Evolutionary conservation across 352 stramenopile genomes (phyloP).

Genomic region (Labyrinthula sp.): DNA sequence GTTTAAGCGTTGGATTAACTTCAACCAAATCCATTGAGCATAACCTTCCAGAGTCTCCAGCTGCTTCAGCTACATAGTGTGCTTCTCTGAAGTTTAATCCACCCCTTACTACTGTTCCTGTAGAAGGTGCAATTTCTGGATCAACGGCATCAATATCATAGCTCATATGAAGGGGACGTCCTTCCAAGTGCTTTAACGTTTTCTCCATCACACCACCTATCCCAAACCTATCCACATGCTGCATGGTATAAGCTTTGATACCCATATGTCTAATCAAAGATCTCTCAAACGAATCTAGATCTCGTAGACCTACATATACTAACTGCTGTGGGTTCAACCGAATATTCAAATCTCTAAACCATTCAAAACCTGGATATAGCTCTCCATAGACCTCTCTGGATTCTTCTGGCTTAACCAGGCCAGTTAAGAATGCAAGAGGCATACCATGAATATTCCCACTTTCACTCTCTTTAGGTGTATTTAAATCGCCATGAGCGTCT

Average conservation of each 20-base stretch:
- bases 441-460: slow-evolving; percentile 93
- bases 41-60: slow-evolving; percentile 52
- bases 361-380: slow-evolving; percentile 74
- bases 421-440: slow-evolving; percentile 78
- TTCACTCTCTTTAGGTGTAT: slow-evolving; percentile 64
- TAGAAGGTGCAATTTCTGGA: slow-evolving; percentile 72
- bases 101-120: slow-evolving; percentile 73
- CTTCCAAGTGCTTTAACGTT: slow-evolving; percentile 68
- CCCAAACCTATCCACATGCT: slow-evolving; percentile 79
- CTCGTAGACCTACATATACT: slow-evolving; percentile 79
- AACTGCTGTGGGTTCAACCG: slow-evolving; percentile 49
- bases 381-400: too few relatives aligned
- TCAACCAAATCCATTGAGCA: slow-evolving; percentile 70
- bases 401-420: slow-evolving; percentile 60
- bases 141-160: slow-evolving; percentile 96
- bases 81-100: slow-evolving; percentile 83
- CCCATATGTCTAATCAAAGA: slow-evolving; percentile 61
- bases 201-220: slow-evolving; percentile 88
- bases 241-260: slow-evolving; percentile 86
- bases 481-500: slow-evolving; percentile 89
- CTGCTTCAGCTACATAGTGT: slow-evolving; percentile 77
- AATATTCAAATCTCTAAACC: slow-evolving; percentile 54
- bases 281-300: slow-evolving; percentile 70
- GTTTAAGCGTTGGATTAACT: slow-evolving; percentile 61
- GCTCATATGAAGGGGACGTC: slow-evolving; percentile 72